Evolutionary conservation across 495 filamentous ascomycete genomes (phyloP).

Genomic region (Podospora conica): DNA sequence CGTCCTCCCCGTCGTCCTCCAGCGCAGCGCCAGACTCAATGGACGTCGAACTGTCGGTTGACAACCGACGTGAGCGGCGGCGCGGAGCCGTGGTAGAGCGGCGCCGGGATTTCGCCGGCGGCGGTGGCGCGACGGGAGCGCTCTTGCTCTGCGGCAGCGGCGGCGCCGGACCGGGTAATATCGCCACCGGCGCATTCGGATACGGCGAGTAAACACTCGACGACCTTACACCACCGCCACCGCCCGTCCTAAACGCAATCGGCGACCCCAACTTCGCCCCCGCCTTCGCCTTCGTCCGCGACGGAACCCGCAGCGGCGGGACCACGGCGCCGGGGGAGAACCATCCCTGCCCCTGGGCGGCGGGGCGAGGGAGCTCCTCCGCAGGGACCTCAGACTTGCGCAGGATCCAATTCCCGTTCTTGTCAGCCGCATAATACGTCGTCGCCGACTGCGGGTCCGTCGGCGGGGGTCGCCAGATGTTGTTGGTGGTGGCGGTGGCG

Average conservation of each 20-base stretch:
- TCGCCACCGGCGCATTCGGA: constrained; percentile 1
- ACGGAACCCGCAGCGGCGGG: constrained; percentile 21
- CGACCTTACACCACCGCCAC: no score
- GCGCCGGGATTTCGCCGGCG: background rate
- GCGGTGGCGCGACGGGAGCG: constrained; percentile 1
- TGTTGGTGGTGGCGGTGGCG: constrained; percentile 21
- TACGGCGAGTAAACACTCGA: constrained; percentile 14
- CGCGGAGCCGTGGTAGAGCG: background rate
- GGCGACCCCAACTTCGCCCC: constrained; percentile 24
- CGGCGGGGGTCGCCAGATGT: constrained; percentile 37
- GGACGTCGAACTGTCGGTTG: background rate
- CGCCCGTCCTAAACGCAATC: constrained; percentile 24
- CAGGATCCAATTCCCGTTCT: constrained; percentile 41
- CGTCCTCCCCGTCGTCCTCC: no score
- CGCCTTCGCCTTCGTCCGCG: constrained; percentile 8
- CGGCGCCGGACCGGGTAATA: no score
- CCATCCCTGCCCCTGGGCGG: no score
- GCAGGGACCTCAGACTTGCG: constrained; percentile 19
- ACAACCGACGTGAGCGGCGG: background rate
- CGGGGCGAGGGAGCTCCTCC: constrained; percentile 37
- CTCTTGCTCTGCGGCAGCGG: no score
- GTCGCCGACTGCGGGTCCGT: constrained; percentile 34
- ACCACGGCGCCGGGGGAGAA: constrained; percentile 24
- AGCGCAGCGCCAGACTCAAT: background rate
- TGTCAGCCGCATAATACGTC: constrained; percentile 39